A percentile compares a stretch with the other conserved stretches of the same genome.
phyloP scores from a whole-genome alignment of 345 rosid species.

The Raphanus raphanistrum region DNA sequence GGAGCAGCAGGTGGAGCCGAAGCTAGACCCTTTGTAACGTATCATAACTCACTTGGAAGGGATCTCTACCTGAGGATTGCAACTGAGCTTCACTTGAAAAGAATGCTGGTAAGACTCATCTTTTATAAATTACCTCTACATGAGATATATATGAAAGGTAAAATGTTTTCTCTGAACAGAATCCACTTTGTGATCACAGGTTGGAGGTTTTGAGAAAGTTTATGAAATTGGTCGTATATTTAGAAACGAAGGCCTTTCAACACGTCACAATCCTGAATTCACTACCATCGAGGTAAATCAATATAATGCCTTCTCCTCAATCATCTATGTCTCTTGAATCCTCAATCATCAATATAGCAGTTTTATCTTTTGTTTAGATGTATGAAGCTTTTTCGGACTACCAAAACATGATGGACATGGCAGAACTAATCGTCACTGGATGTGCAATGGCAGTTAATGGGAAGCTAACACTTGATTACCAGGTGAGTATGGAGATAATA shows the following conservation, averaged over 20 bases:
- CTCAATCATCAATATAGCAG: neutral
- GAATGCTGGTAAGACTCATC: conserved; percentile 73
- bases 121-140: neutral
- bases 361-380: conserved; percentile 56
- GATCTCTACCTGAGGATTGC: conserved; percentile 94
- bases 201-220: conserved; percentile 98
- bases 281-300: conserved; percentile 89
- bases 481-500: conserved; percentile 45
- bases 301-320: conserved; percentile 1
- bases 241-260: conserved; percentile 95
- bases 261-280: conserved; percentile 98
- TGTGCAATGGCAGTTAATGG: conserved; percentile 84
- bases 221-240: conserved; percentile 96
- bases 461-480: conserved; percentile 76
- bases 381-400: conserved; percentile 96
- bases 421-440: conserved; percentile 76
- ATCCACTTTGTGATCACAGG: conserved; percentile 49
- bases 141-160: neutral
- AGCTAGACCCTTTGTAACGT: conserved; percentile 91
- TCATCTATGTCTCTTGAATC: neutral
- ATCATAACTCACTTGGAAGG: conserved; percentile 92
- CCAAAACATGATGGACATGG: conserved; percentile 88
- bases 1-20: conserved; percentile 99
- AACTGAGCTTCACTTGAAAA: conserved; percentile 93
- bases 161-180: conserved; percentile 1